Evolutionary conservation across 805 yeast genomes (phyloP).

Genomic region (Suhomyces sp.): DNA sequence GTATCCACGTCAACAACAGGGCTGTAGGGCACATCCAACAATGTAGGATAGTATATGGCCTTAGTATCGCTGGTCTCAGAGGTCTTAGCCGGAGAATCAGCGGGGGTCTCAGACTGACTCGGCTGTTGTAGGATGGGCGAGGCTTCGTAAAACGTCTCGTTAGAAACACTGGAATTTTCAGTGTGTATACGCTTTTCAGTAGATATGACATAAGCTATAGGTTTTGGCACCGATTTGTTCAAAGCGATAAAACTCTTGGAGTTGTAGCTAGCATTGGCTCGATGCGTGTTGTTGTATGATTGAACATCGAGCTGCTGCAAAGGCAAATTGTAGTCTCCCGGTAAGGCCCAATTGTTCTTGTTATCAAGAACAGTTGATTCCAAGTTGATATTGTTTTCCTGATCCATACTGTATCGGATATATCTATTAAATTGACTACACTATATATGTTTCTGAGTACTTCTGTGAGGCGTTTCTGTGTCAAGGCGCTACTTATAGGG

Average conservation of each 20-base stretch:
- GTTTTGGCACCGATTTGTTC: no score
- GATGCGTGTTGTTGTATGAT: not conserved
- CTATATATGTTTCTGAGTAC: not conserved
- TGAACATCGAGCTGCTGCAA: not conserved
- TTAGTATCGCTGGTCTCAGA: no score
- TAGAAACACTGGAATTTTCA: not conserved
- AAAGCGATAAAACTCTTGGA: not conserved
- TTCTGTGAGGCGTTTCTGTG: not conserved
- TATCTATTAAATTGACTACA: not conserved
- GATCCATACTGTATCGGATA: not conserved
- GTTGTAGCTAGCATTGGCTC: not conserved
- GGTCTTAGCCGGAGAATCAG: no score
- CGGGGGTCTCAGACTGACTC: not conserved
- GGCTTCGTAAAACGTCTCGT: constrained; percentile 17
- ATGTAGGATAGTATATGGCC: constrained; percentile 10
- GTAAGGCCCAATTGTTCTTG: not conserved
- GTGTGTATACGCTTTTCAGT: not conserved
- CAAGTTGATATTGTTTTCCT: not conserved
- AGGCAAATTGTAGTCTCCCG: not conserved
- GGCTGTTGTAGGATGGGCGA: constrained; percentile 10
- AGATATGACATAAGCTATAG: no score
- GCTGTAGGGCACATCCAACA: constrained; percentile 6
- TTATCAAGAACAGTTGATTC: not conserved
- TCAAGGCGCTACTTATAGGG: not conserved
- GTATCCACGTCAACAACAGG: constrained; percentile 10